Evolutionary conservation across 805 yeast genomes (phyloP).

Genomic region (Starmera pachycereana): DNA sequence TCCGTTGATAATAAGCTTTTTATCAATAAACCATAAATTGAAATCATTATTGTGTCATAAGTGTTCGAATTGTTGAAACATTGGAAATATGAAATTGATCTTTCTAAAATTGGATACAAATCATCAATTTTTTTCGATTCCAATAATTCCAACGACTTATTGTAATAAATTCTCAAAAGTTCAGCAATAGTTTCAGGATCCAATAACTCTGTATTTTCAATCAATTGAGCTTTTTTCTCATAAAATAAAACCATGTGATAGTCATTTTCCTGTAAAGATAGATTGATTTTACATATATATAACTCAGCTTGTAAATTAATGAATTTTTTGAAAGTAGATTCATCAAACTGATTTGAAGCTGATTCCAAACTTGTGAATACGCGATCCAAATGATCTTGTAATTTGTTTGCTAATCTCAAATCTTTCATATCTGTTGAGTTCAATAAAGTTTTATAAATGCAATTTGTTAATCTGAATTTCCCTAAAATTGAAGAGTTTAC

Average conservation of each 20-base stretch:
- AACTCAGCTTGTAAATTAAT: constrained; percentile 18
- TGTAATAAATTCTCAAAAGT: constrained; percentile 23
- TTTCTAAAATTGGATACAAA: constrained; percentile 11
- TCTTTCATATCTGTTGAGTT: constrained; percentile 2
- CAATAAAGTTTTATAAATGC: constrained; percentile 17
- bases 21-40: constrained; percentile 17
- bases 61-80: constrained; percentile 10
- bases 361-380: constrained; percentile 16
- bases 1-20: constrained; percentile 18
- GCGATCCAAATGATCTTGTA: constrained; percentile 22
- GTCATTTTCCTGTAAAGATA: constrained; percentile 21
- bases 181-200: constrained; percentile 18
- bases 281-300: constrained; percentile 22
- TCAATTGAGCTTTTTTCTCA: constrained; percentile 20
- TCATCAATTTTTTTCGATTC: constrained; percentile 5
- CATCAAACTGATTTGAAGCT: constrained; percentile 3
- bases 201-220: constrained; percentile 4
- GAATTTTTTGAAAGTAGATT: constrained; percentile 6
- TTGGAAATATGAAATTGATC: constrained; percentile 5
- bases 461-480: constrained; percentile 22
- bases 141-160: constrained; percentile 17
- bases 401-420: constrained; percentile 7
- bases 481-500: constrained; percentile 13
- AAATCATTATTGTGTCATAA: constrained; percentile 12
- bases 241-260: constrained; percentile 25